Evolutionary conservation across 768 basidiomycete genomes (phyloP).

Genomic region (Erythrobasidium yunnanense): DNA sequence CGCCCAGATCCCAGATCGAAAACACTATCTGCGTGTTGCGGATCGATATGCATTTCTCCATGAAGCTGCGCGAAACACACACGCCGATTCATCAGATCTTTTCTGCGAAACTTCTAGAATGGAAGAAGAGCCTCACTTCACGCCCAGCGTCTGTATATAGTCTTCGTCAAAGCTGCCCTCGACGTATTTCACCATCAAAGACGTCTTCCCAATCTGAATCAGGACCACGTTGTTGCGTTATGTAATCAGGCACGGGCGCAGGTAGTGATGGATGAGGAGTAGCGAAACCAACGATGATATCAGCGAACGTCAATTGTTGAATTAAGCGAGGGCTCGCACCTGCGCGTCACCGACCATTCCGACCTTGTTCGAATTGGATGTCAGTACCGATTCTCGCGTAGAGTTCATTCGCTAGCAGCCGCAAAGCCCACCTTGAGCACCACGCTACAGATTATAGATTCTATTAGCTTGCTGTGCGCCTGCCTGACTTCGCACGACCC

Average conservation of each 20-base stretch:
- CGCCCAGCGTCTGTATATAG: constrained; percentile 98
- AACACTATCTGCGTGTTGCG: constrained; percentile 98
- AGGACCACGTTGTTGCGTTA: too few species aligned
- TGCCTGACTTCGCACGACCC: not conserved
- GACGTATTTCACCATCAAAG: constrained; percentile 98
- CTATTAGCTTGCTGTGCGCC: not conserved
- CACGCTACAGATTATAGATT: constrained; percentile 20
- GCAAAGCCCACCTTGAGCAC: constrained; percentile 26
- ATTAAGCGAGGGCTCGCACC: too few species aligned
- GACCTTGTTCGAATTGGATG: constrained; percentile 49
- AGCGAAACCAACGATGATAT: too few species aligned
- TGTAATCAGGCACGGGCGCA: too few species aligned
- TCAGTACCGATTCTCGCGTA: not conserved
- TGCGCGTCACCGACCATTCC: constrained; percentile 95
- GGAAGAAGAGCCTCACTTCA: too few species aligned
- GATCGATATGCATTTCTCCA: constrained; percentile 97
- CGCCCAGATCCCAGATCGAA: constrained; percentile 61
- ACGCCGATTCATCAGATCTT: constrained; percentile 26
- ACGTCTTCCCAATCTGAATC: constrained; percentile 89
- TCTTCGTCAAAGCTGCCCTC: constrained; percentile 70
- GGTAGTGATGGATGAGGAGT: too few species aligned
- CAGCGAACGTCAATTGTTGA: too few species aligned
- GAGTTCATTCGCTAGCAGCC: constrained; percentile 48
- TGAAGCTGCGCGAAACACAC: constrained; percentile 63
- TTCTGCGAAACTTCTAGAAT: too few species aligned